phyloP scores from a whole-genome alignment of 2,329 filamentous ascomycete genomes.

The Paramyrothecium sp. region DNA sequence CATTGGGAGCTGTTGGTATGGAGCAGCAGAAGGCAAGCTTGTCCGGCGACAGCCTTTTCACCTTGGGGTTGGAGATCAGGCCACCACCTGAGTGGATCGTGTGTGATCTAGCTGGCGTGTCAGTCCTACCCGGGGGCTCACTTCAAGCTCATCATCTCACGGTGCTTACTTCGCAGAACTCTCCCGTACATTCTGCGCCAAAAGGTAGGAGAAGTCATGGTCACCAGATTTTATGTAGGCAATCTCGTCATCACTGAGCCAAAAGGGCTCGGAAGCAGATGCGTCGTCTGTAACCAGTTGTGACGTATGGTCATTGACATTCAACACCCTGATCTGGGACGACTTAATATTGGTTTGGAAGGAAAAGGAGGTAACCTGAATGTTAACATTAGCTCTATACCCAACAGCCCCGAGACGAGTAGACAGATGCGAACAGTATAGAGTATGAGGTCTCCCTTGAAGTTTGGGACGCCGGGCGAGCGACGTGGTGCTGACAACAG shows the following conservation, averaged over 20 bases:
- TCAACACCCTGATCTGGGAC: slow-evolving; percentile 68
- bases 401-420: background rate
- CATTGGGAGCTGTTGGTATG: slow-evolving; percentile 66
- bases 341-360: slow-evolving; percentile 72
- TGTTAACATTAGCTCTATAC: background rate
- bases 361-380: slow-evolving; percentile 69
- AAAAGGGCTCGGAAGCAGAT: slow-evolving; percentile 68
- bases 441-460: slow-evolving; percentile 60
- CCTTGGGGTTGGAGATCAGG: slow-evolving; percentile 57
- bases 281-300: slow-evolving; percentile 63
- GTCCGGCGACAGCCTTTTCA: slow-evolving; percentile 46
- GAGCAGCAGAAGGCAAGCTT: slow-evolving; percentile 57
- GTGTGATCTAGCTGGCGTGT: slow-evolving; percentile 23
- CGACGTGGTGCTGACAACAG: slow-evolving; percentile 74
- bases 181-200: slow-evolving; percentile 33
- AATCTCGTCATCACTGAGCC: slow-evolving; percentile 68
- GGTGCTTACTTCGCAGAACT: slow-evolving; percentile 37
- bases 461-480: slow-evolving; percentile 68
- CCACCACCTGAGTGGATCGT: slow-evolving; percentile 50
- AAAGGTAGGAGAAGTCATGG: slow-evolving; percentile 45
- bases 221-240: slow-evolving; percentile 51
- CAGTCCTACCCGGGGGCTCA: background rate
- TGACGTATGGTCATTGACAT: slow-evolving; percentile 65
- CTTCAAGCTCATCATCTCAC: background rate
- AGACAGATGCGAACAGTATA: slow-evolving; percentile 49